These are phyloP conservation scores for Ecytonucleospora hepatopenaei DNA, from an alignment of 371 early-diverging fungal species.

Conservation along the genomic window DNA sequence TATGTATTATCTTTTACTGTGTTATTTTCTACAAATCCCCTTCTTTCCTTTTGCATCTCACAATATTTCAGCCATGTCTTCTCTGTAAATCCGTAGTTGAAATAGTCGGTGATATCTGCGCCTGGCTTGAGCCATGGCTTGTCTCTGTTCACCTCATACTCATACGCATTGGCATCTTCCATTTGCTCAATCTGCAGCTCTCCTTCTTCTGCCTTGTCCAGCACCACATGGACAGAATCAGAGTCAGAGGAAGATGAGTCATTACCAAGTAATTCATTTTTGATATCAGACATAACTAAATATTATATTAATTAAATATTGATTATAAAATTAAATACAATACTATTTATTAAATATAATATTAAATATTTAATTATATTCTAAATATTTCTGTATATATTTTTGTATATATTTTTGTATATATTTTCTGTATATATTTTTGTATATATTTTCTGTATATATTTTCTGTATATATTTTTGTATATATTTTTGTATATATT, in stretches of 20 bases:
- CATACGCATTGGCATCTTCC: constrained; percentile 59
- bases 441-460: too few relatives aligned
- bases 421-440: too few relatives aligned
- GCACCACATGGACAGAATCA: constrained; percentile 26
- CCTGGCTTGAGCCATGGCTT: constrained; percentile 92
- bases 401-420: too few relatives aligned
- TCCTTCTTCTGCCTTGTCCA: constrained; percentile 25
- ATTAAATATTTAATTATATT: background rate
- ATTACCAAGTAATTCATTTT: background rate
- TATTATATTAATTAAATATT: background rate
- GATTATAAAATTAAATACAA: background rate
- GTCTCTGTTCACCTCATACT: constrained; percentile 78
- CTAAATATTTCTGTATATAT: too few relatives aligned
- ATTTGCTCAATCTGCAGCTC: constrained; percentile 22
- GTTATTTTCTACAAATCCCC: constrained; percentile 22
- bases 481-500: too few relatives aligned
- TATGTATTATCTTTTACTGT: background rate
- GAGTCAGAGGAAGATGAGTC: constrained; percentile 2
- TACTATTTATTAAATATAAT: background rate
- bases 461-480: too few relatives aligned
- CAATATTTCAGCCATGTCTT: constrained; percentile 77
- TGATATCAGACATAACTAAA: background rate
- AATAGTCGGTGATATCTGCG: constrained; percentile 89
- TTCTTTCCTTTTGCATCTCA: constrained; percentile 65
- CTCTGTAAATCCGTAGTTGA: constrained; percentile 93